phyloP scores from a whole-genome alignment of 768 basidiomycete genomes.

The Panaeolus cyanescens region DNA sequence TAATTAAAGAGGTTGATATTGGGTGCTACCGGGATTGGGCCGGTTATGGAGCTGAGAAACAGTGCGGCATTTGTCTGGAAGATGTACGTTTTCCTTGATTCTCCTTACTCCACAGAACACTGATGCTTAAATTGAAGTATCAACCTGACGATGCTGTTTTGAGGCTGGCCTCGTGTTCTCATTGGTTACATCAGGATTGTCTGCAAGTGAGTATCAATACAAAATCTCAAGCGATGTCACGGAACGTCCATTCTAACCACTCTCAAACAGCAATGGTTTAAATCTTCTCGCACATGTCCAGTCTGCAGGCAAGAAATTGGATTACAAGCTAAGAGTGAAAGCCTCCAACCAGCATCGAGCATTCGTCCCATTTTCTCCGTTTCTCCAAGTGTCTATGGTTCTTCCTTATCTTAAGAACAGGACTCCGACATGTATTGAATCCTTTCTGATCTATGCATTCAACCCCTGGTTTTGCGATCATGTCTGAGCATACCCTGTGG shows the following conservation, averaged over 20 bases:
- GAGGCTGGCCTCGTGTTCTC: slow-evolving; percentile 1
- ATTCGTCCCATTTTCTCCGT: not conserved
- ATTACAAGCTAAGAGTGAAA: not conserved
- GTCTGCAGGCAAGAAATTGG: not conserved
- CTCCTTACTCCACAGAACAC: not conserved
- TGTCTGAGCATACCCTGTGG: not conserved
- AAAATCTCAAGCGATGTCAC: not conserved
- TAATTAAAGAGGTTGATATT: not conserved
- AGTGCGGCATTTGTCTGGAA: not conserved
- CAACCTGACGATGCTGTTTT: not conserved
- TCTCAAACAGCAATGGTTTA: not conserved
- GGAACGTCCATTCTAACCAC: not conserved
- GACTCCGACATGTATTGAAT: not conserved
- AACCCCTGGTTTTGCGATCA: not conserved
- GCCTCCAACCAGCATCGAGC: not conserved
- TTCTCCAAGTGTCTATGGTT: not conserved
- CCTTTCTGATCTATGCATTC: not conserved
- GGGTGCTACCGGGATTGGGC: not conserved
- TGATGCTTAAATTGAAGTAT: not conserved
- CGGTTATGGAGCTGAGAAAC: not conserved
- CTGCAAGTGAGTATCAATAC: not conserved
- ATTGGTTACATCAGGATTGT: not conserved
- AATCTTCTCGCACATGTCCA: not conserved
- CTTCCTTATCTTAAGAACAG: not conserved
- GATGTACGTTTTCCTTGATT: not conserved